Percentiles rank a stretch among this genome's conserved stretches.
phyloP scores from a whole-genome alignment of 768 basidiomycete species.

The Russula sp. region DNA sequence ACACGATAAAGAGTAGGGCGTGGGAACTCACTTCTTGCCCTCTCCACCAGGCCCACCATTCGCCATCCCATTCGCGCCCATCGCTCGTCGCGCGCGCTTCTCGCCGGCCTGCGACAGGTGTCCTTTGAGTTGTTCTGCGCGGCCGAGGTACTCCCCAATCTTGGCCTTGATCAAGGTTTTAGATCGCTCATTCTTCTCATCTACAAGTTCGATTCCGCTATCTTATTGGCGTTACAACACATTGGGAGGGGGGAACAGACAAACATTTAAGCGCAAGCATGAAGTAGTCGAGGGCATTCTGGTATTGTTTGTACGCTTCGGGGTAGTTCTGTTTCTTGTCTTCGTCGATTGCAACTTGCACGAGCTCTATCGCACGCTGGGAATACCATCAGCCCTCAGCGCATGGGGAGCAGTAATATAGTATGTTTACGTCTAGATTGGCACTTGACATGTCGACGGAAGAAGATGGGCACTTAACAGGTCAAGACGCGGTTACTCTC shows the following conservation, averaged over 20 bases:
- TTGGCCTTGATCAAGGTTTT: slow-evolving; percentile 82
- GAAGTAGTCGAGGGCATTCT: slow-evolving; percentile 96
- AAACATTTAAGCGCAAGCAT: slow-evolving; percentile 94
- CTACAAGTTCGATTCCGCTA: slow-evolving; percentile 38
- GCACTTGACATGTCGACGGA: slow-evolving; percentile 21
- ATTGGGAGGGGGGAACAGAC: slow-evolving; percentile 32
- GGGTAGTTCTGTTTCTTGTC: slow-evolving; percentile 91
- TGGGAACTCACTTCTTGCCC: slow-evolving; percentile 40
- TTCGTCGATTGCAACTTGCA: slow-evolving; percentile 89
- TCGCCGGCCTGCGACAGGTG: slow-evolving; percentile 67
- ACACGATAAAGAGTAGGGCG: background rate
- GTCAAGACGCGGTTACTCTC: background rate
- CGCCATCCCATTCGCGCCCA: slow-evolving; percentile 49
- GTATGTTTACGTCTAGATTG: slow-evolving; percentile 22
- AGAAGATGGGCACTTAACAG: slow-evolving; percentile 6
- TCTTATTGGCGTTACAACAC: background rate
- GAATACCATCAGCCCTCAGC: background rate
- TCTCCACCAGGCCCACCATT: slow-evolving; percentile 40
- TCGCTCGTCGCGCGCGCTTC: slow-evolving; percentile 53
- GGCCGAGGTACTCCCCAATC: slow-evolving; percentile 85
- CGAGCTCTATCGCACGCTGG: slow-evolving; percentile 83
- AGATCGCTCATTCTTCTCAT: slow-evolving; percentile 94
- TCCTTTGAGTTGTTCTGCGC: slow-evolving; percentile 89
- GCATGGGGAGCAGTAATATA: background rate
- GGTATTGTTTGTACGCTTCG: slow-evolving; percentile 92